phyloP scores from a whole-genome alignment of 2,329 filamentous ascomycete species.

The Fusarium newnesense region DNA sequence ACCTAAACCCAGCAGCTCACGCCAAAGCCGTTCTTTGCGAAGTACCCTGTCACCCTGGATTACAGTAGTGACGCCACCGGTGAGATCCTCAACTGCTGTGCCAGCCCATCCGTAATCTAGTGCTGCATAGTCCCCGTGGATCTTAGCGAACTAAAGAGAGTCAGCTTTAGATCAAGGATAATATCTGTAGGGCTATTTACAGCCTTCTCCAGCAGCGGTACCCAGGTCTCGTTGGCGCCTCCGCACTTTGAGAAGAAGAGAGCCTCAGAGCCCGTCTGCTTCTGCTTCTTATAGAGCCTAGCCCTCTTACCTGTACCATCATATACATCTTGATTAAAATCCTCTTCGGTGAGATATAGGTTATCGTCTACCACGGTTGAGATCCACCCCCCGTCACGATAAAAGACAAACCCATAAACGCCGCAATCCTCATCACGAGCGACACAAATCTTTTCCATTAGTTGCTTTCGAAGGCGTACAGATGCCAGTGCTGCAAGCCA shows the following conservation, averaged over 20 bases:
- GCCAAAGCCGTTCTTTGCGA: not conserved
- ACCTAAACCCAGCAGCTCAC: not conserved
- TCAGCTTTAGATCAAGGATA: not conserved
- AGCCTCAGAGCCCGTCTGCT: conserved; percentile 79
- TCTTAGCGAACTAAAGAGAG: not conserved
- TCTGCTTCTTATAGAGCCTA: conserved; percentile 72
- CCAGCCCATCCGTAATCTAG: not conserved
- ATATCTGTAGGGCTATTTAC: not conserved
- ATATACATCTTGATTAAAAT: conserved; percentile 81
- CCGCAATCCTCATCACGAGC: conserved; percentile 53
- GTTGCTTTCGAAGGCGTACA: conserved; percentile 73
- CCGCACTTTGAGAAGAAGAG: conserved; percentile 81
- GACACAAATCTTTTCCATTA: not conserved
- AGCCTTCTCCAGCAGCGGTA: conserved; percentile 82
- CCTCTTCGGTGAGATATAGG: conserved; percentile 83
- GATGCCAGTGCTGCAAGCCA: conserved; percentile 70
- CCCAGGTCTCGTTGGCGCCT: conserved; percentile 82
- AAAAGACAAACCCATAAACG: conserved; percentile 90
- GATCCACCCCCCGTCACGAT: conserved; percentile 88
- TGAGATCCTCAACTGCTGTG: not conserved
- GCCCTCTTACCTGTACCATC: conserved; percentile 63
- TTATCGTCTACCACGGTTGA: conserved; percentile 93
- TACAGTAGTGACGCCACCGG: not conserved
- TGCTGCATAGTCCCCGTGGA: not conserved
- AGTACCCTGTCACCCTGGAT: not conserved